These are phyloP conservation scores for Senna siamea DNA, from an alignment of 306 rosid genomes.

Conservation along the genomic window DNA sequence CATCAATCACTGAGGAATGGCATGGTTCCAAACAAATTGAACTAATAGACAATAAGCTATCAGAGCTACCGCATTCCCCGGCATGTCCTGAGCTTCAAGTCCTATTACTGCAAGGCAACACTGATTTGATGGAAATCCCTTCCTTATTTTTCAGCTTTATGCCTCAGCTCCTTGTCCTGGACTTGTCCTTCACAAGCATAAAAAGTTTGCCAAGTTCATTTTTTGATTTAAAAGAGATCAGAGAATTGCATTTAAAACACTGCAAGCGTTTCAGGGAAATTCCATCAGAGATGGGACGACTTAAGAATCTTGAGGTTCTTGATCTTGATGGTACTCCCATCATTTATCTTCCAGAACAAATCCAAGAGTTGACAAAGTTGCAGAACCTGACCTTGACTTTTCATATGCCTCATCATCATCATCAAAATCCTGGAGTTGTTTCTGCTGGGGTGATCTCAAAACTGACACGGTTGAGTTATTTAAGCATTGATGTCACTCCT, in stretches of 20 bases:
- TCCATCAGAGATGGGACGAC: not conserved
- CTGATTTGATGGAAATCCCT: not conserved
- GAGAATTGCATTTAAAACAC: not conserved
- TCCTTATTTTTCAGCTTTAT: not conserved
- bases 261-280: constrained; percentile 7
- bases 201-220: not conserved
- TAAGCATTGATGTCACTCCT: constrained; percentile 10
- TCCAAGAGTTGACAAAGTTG: not conserved
- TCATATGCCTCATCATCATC: not conserved
- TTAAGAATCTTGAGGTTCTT: not conserved
- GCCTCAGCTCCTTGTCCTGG: not conserved
- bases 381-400: not conserved
- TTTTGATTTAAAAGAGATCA: not conserved
- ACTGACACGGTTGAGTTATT: not conserved
- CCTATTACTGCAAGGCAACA: not conserved
- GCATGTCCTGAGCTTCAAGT: not conserved
- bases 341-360: not conserved
- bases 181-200: constrained; percentile 24
- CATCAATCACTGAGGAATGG: not conserved
- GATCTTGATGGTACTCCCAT: constrained; percentile 1
- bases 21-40: not conserved
- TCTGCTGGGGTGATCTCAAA: not conserved
- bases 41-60: not conserved
- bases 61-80: not conserved
- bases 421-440: not conserved